Evolutionary conservation across 345 rosid species (phyloP).

Genomic region (Heritiera littoralis): DNA sequence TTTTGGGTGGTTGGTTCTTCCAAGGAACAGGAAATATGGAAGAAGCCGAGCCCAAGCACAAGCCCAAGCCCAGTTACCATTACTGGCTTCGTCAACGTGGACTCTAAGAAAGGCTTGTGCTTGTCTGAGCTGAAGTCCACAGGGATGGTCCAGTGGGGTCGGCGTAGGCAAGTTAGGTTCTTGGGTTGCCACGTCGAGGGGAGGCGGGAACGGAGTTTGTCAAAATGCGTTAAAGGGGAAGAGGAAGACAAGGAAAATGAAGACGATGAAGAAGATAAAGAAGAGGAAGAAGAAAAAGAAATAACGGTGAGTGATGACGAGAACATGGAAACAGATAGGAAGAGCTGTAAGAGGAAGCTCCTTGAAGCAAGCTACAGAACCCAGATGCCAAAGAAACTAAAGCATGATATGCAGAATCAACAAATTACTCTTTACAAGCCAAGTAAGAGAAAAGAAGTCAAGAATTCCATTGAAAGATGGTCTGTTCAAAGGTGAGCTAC

Average conservation of each 20-base stretch:
- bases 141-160: conserved; percentile 75
- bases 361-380: conserved; percentile 23
- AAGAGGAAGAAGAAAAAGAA: conserved; percentile 25
- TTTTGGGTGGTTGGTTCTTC: conserved; percentile 67
- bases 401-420: conserved; percentile 36
- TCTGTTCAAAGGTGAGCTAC: conserved; percentile 62
- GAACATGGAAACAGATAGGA: conserved; percentile 7
- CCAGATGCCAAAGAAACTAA: conserved; percentile 36
- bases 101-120: conserved; percentile 44
- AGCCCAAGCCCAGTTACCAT: conserved; percentile 20
- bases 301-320: conserved; percentile 11
- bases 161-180: conserved; percentile 60
- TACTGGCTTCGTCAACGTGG: conserved; percentile 18
- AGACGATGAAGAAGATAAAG: conserved; percentile 16
- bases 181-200: conserved; percentile 30
- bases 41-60: background rate
- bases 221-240: conserved; percentile 8
- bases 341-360: conserved; percentile 44
- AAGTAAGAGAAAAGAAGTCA: conserved; percentile 38
- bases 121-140: conserved; percentile 50
- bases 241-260: conserved; percentile 22
- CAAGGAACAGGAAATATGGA: background rate
- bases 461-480: conserved; percentile 67
- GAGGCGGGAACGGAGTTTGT: conserved; percentile 10
- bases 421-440: conserved; percentile 45